Percentiles rank a stretch among this genome's conserved stretches.
phyloP scores from a whole-genome alignment of 768 basidiomycete species.

The Tephrocybe sp. region DNA sequence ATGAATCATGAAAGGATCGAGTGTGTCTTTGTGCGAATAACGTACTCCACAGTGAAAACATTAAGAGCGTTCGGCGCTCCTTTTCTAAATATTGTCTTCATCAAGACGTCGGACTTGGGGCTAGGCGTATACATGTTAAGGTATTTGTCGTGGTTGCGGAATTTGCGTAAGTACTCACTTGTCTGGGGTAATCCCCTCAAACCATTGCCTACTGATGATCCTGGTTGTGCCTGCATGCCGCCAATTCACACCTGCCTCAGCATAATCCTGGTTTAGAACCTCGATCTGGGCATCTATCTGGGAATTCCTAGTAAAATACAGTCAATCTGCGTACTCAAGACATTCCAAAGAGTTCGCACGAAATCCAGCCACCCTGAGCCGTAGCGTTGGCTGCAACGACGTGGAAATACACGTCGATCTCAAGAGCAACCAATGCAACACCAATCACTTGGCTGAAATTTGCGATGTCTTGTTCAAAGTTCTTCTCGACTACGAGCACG shows the following conservation, averaged over 20 bases:
- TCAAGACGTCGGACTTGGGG: slow-evolving; percentile 28
- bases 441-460: background rate
- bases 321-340: background rate
- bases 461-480: background rate
- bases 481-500: slow-evolving; percentile 4
- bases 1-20: too few relatives aligned
- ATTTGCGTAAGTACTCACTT: background rate
- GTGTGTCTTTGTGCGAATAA: too few relatives aligned
- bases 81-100: slow-evolving; percentile 39
- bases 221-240: slow-evolving; percentile 32
- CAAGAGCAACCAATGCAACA: background rate
- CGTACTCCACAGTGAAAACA: slow-evolving; percentile 34
- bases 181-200: slow-evolving; percentile 24
- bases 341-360: slow-evolving; percentile 25
- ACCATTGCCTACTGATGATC: slow-evolving; percentile 43
- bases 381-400: slow-evolving; percentile 30
- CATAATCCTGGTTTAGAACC: slow-evolving; percentile 40
- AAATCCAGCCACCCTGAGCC: slow-evolving; percentile 34
- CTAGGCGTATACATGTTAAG: too few relatives aligned
- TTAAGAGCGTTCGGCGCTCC: slow-evolving; percentile 33
- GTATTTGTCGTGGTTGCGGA: too few relatives aligned
- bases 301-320: slow-evolving; percentile 23
- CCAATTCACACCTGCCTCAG: slow-evolving; percentile 33
- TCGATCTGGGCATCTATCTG: slow-evolving; percentile 39
- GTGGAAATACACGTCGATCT: slow-evolving; percentile 31